Percentiles rank a stretch among this genome's conserved stretches.
Conservation (phyloP, 768 basidiomycete species). For the Pilatotrama ljubarskyi region DNA sequence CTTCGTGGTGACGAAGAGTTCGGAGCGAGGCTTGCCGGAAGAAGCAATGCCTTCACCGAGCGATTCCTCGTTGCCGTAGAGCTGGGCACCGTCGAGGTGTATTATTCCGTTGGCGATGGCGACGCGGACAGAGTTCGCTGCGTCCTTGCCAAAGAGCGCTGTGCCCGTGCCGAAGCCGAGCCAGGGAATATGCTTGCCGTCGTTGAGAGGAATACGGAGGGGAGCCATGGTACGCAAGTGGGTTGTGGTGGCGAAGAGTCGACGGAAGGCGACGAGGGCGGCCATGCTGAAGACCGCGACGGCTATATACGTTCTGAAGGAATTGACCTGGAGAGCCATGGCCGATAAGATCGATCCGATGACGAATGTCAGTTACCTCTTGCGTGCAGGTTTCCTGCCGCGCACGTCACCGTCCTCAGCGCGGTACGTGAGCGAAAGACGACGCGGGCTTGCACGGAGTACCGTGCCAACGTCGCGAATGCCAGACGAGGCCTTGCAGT, state of each 20-base stretch:
- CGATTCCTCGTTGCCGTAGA: conserved; percentile 40
- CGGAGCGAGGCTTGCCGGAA: conserved; percentile 37
- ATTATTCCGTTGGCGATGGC: conserved; percentile 39
- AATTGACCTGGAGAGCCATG: conserved; percentile 12
- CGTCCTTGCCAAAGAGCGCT: conserved; percentile 33
- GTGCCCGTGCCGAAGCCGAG: conserved; percentile 43
- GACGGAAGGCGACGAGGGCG: conserved; percentile 13
- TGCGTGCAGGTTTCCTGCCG: background rate
- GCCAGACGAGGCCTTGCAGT: background rate
- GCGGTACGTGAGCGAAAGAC: background rate
- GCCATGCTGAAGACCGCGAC: conserved; percentile 17
- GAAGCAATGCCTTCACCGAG: conserved; percentile 36
- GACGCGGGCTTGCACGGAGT: no score
- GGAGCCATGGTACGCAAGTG: conserved; percentile 25
- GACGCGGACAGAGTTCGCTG: conserved; percentile 24
- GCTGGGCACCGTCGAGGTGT: conserved; percentile 42
- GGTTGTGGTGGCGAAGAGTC: background rate
- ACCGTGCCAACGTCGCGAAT: no score
- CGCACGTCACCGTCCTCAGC: background rate
- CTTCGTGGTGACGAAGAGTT: conserved; percentile 49
- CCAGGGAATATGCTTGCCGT: conserved; percentile 39
- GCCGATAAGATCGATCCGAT: conserved; percentile 11
- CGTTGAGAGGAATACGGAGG: conserved; percentile 36
- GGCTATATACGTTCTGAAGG: conserved; percentile 21
- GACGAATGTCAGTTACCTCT: background rate